phyloP scores from a whole-genome alignment of 1,284 basidiomycete species.

The Irpex rosettiformis region DNA sequence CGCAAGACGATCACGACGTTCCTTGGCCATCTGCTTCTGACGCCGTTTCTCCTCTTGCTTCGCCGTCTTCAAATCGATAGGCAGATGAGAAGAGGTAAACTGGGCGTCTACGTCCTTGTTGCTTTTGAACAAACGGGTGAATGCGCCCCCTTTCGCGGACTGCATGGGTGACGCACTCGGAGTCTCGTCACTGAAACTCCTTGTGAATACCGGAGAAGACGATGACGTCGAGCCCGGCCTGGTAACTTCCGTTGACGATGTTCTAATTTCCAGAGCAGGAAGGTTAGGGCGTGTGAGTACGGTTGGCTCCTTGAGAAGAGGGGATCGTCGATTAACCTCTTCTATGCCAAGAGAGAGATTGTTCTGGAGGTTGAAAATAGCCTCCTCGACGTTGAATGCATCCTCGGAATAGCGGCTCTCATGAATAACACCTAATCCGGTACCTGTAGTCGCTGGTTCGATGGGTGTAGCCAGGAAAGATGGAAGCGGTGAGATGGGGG shows the following conservation, averaged over 20 bases:
- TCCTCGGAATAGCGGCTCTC: conserved; percentile 22
- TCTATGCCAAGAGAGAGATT: not conserved
- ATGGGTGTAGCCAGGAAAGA: conserved; percentile 19
- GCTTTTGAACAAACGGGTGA: not conserved
- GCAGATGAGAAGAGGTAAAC: not conserved
- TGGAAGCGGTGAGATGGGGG: conserved; percentile 33
- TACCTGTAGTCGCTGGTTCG: conserved; percentile 15
- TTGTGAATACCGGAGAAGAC: not conserved
- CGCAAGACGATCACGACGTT: conserved; percentile 37
- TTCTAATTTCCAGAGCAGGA: conserved; percentile 16
- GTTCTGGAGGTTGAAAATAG: not conserved
- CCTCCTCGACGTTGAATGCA: not conserved
- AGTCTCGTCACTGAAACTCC: not conserved
- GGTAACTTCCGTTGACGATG: not conserved
- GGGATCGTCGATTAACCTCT: not conserved
- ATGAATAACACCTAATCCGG: conserved; percentile 24
- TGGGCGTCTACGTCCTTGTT: not conserved
- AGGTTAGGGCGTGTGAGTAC: not conserved
- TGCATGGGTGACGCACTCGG: not conserved
- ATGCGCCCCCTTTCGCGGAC: not conserved
- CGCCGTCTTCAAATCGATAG: conserved; percentile 23
- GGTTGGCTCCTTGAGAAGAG: conserved; percentile 3
- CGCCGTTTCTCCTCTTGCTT: conserved; percentile 43
- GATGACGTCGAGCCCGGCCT: not conserved
- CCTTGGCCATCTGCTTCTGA: conserved; percentile 43